Evolutionary conservation across 257 asterid species (phyloP), one percentile per base, ranked within the genome.

Genomic region (Henckelia pumila): DNA sequence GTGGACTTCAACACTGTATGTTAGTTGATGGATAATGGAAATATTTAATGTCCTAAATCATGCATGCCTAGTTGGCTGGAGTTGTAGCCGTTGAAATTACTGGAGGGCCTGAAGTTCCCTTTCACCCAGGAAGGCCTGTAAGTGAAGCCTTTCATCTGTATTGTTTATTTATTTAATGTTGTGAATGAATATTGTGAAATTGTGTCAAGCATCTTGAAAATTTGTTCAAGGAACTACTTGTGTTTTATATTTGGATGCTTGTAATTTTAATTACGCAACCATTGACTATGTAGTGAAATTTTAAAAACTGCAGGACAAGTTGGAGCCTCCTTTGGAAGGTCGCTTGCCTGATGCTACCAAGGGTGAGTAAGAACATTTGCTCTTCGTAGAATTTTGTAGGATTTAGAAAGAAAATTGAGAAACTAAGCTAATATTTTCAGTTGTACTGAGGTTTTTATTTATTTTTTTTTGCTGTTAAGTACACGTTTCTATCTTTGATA

Each of bases 1-100:
- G 9, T 67, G 47, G 3, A 44, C n/a, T 1, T 44, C 29, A 53
- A 7, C 17, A 2, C 8, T n/a, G 6, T 16, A 26, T 61, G 10
- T 20, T 1, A 8, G 16, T 35, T 6, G 21, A n/a, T 8, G 16
- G 8, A 30, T 35, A 22, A 7, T 35, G 24, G 28, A 17, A 17
- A 20, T 67, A 16, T 66, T 67, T 17, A 61, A 52, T 63, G 2
- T 6, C 1, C 19, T 65, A n/a, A n/a, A n/a, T 26, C 2, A 23
- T 35, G n/a, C 21, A 14, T 64, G 6, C 63, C 5, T 60, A 82
- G 88, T 71, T 83, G 50, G 88, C 88, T 61, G 88, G 85, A 19
- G 65, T 83, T 64, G 85, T 83, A 58, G 76, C 88, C 35, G 88
- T 83, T 64, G 88, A 83, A 80, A 76, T 83, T n/a, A 83, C 88